Base-by-base conservation (phyloP, 208 protist species). In the Trypanosoma melophagium region DNA sequence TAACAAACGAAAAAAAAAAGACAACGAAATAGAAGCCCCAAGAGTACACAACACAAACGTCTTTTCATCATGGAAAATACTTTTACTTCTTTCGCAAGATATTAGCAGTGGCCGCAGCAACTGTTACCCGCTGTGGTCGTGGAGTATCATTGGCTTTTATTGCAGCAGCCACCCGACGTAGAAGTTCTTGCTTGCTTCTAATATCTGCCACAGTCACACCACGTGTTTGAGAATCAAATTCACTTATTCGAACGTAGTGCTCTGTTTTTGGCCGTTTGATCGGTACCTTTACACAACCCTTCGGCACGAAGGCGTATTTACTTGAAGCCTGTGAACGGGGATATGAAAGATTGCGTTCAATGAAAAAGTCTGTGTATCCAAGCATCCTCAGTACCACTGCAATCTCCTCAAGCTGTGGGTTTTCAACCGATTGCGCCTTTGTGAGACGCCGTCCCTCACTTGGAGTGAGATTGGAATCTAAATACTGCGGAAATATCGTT, bases 181-280 rank as follows among this genome's bases (percentile, higher is more conserved):
- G 77, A 41, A 95, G 64, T 60, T 87, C 84, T 60, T 89, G 82
- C 65, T 96, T 96, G 24, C 52, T 86, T 21, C 69, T 69, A 44
- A 96, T 86, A 22, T 71, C 83, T 12, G 58, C 50, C 66, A 94
- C 81, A 10, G 83, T 69, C 25, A 81, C 61, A 42, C 60, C 76
- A 21, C 91, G 85, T 38, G 73, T 89, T 58, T 93, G 81, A n/a
- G 71, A 81, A 74, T 96, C 91, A 57, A 92, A 96, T 41, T 94
- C 88, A 62, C 84, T 92, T 74, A 93, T 94, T 55, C 89, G 86
- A 59, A 94, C 86, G 76, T 93, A 92, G 66, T 96, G 88, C 66
- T 78, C 71, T 45, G 87, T 73, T n/a, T 69, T 28, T 0, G 91
- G 86, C 9, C 66, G 68, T 71, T 94, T 96, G 64, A 96, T 81